Evolutionary conservation across 164 flowering plant species (phyloP).

Genomic region (Malania oleifera): DNA sequence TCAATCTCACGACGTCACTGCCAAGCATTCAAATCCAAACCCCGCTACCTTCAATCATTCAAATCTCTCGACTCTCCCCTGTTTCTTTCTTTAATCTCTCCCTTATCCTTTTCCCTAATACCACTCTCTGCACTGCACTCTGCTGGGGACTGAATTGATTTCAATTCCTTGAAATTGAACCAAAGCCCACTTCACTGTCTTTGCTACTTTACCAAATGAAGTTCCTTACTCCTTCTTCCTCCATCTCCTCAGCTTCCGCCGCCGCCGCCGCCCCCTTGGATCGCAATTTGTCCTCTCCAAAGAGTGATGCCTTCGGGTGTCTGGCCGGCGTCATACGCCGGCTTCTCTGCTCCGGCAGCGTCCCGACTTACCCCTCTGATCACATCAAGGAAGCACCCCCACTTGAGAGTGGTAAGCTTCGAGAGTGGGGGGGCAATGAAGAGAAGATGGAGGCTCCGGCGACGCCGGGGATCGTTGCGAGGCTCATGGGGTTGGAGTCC

Average conservation of each 20-base stretch:
- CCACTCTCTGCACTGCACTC: too few relatives aligned
- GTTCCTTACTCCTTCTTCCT: constrained; percentile 21
- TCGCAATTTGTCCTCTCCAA: constrained; percentile 12
- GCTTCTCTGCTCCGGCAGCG: constrained; percentile 38
- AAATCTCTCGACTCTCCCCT: background rate
- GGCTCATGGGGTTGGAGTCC: constrained; percentile 67
- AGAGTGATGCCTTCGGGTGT: constrained; percentile 29
- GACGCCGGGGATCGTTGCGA: constrained; percentile 46
- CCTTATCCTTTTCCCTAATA: too few relatives aligned
- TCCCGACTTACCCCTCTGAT: constrained; percentile 42
- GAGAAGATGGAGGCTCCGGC: constrained; percentile 13
- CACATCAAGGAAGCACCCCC: constrained; percentile 13
- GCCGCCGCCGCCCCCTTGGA: constrained; percentile 8
- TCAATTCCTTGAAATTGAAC: too few relatives aligned
- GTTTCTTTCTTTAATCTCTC: background rate
- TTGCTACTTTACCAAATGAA: too few relatives aligned
- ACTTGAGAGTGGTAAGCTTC: background rate
- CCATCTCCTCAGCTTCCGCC: constrained; percentile 19
- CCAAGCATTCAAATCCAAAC: constrained; percentile 34
- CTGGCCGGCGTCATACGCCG: constrained; percentile 34
- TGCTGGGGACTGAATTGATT: too few relatives aligned
- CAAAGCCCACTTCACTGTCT: too few relatives aligned
- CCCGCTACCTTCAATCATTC: constrained; percentile 26
- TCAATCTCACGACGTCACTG: too few relatives aligned
- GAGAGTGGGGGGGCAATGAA: background rate